Conservation (phyloP, 306 rosid species). For the Cicer judaicum region DNA sequence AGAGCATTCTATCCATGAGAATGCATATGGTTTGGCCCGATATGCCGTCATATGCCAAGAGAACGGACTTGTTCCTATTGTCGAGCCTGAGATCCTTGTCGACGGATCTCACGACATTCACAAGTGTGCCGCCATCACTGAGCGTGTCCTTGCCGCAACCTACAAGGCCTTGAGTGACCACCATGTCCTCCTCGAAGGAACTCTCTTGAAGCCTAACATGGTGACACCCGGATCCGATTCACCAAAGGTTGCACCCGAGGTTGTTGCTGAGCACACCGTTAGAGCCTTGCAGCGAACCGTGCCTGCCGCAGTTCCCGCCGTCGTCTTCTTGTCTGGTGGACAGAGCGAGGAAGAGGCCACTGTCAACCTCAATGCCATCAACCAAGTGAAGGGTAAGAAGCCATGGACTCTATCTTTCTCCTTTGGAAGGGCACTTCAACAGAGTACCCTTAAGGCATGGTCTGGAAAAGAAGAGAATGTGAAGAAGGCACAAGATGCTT, state of each 20-base stretch:
- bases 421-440: constrained; percentile 58
- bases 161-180: constrained; percentile 55
- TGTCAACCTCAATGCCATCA: constrained; percentile 51
- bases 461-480: constrained; percentile 51
- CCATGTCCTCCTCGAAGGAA: constrained; percentile 53
- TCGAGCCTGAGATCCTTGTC: constrained; percentile 59
- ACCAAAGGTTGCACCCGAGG: constrained; percentile 51
- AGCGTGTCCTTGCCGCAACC: constrained; percentile 52
- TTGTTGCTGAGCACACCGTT: constrained; percentile 51
- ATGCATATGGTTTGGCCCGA: constrained; percentile 52
- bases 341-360: constrained; percentile 55
- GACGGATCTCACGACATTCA: constrained; percentile 53
- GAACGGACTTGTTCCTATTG: constrained; percentile 54
- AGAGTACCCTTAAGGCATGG: constrained; percentile 56
- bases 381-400: constrained; percentile 55
- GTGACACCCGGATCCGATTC: constrained; percentile 52
- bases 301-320: constrained; percentile 51
- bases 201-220: constrained; percentile 57
- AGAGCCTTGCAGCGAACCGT: constrained; percentile 51
- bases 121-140: constrained; percentile 42
- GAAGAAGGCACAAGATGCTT: constrained; percentile 49
- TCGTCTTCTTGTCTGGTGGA: constrained; percentile 56
- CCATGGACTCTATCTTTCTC: constrained; percentile 58
- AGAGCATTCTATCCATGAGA: constrained; percentile 43
- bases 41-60: constrained; percentile 55